These are phyloP conservation scores for Schrenkiella parvula DNA, from an alignment of 345 rosid genomes.

Conservation along the genomic window DNA sequence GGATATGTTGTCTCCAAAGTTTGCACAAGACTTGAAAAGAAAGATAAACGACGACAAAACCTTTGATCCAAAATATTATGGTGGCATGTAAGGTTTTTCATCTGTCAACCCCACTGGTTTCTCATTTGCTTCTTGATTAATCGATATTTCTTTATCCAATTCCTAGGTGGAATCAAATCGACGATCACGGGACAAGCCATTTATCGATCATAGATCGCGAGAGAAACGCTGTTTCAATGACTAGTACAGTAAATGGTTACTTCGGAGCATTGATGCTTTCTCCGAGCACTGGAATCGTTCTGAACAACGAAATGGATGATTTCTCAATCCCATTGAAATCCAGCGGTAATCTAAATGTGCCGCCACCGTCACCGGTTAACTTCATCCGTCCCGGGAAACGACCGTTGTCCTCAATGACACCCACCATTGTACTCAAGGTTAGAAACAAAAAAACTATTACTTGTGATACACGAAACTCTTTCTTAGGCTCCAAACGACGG, in stretches of 20 bases:
- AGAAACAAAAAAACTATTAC: neutral
- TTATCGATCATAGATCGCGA: constrained; percentile 47
- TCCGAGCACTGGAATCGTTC: constrained; percentile 52
- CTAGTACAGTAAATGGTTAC: constrained; percentile 51
- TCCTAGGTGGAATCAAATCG: constrained; percentile 49
- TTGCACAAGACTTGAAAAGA: constrained; percentile 43
- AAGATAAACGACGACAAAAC: constrained; percentile 52
- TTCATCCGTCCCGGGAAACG: constrained; percentile 56
- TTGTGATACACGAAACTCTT: neutral
- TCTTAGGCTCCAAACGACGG: neutral
- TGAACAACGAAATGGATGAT: constrained; percentile 73
- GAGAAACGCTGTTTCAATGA: constrained; percentile 56
- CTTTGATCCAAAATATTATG: constrained; percentile 46
- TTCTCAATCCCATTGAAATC: constrained; percentile 39
- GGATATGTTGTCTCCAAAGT: constrained; percentile 53
- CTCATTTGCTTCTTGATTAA: neutral
- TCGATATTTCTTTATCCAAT: neutral
- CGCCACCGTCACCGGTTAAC: constrained; percentile 51
- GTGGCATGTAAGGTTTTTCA: constrained; percentile 40
- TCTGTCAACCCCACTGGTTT: neutral
- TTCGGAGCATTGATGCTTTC: constrained; percentile 53
- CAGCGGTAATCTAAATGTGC: neutral
- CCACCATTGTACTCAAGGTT: constrained; percentile 56
- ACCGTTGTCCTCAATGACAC: constrained; percentile 64
- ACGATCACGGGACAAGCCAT: constrained; percentile 68